Percentiles rank a stretch among this genome's conserved stretches.
Evolutionary conservation across 2,329 filamentous ascomycete genomes (phyloP).

Genomic region (Claviceps cyperi): DNA sequence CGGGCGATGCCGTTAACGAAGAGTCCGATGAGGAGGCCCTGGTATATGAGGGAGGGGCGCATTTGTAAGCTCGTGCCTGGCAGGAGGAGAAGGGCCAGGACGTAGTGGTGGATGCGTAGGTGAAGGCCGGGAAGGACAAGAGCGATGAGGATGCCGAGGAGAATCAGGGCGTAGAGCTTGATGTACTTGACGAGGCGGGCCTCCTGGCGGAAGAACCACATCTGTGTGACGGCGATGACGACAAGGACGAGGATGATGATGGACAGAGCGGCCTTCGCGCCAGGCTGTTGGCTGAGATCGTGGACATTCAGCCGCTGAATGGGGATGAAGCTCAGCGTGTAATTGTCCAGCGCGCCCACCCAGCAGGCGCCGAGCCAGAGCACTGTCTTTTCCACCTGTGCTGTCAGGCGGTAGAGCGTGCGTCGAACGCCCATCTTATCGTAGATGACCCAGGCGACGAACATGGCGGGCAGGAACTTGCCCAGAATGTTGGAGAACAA

Average conservation of each 20-base stretch:
- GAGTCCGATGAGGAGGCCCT: slow-evolving; percentile 76
- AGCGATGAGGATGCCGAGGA: slow-evolving; percentile 51
- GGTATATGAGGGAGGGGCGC: slow-evolving; percentile 69
- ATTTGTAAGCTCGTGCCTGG: slow-evolving; percentile 84
- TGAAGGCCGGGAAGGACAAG: slow-evolving; percentile 62
- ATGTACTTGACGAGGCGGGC: slow-evolving; percentile 67
- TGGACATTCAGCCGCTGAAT: slow-evolving; percentile 84
- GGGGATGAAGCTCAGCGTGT: slow-evolving; percentile 87
- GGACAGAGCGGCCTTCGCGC: slow-evolving; percentile 68
- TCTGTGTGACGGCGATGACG: slow-evolving; percentile 56
- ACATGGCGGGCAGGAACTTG: slow-evolving; percentile 73
- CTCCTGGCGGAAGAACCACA: slow-evolving; percentile 76
- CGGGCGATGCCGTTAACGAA: slow-evolving; percentile 89
- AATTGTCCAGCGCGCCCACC: slow-evolving; percentile 84
- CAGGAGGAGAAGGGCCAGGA: slow-evolving; percentile 72
- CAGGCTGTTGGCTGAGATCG: slow-evolving; percentile 78
- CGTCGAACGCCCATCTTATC: slow-evolving; percentile 65
- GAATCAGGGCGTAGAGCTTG: slow-evolving; percentile 59
- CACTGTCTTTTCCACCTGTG: slow-evolving; percentile 79
- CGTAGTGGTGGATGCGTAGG: slow-evolving; percentile 89
- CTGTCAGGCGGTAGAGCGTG: slow-evolving; percentile 55
- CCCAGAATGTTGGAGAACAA: slow-evolving; percentile 68
- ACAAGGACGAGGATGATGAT: slow-evolving; percentile 61
- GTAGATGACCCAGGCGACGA: slow-evolving; percentile 79
- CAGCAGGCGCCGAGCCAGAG: slow-evolving; percentile 84